These are phyloP conservation scores for Mucor plumbeus DNA, from an alignment of 371 early-diverging fungal genomes.

Conservation along the genomic window DNA sequence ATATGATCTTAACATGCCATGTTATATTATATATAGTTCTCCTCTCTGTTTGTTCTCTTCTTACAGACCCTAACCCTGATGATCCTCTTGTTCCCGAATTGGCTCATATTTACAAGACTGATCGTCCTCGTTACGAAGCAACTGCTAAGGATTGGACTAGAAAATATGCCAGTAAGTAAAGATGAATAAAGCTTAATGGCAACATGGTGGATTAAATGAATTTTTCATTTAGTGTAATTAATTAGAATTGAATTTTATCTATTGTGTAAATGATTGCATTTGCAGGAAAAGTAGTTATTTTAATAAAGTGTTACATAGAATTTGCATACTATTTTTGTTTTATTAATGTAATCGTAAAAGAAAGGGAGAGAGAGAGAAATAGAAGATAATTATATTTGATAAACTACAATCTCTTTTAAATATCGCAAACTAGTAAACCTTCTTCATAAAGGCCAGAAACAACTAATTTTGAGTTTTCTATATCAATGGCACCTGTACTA, in stretches of 20 bases:
- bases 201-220: not conserved
- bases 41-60: slow-evolving; percentile 95
- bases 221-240: slow-evolving; percentile 17
- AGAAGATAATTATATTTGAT: not conserved
- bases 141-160: slow-evolving; percentile 95
- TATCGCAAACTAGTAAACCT: slow-evolving; percentile 37
- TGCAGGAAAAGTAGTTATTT: slow-evolving; percentile 7
- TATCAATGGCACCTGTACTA: slow-evolving; percentile 35
- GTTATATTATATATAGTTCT: slow-evolving; percentile 65
- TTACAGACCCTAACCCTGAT: slow-evolving; percentile 98
- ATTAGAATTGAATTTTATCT: not conserved
- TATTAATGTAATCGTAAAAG: not conserved
- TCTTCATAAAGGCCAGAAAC: slow-evolving; percentile 39
- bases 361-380: not conserved
- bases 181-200: not conserved
- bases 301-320: slow-evolving; percentile 23
- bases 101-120: slow-evolving; percentile 96
- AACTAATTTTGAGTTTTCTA: slow-evolving; percentile 25
- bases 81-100: slow-evolving; percentile 97
- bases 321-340: slow-evolving; percentile 13
- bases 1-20: not conserved
- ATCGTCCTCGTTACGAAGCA: slow-evolving; percentile 84
- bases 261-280: not conserved
- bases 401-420: slow-evolving; percentile 1
- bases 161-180: slow-evolving; percentile 77